These are phyloP conservation scores for Gynandropsis gynandra DNA, from an alignment of 345 rosid genomes.

Conservation along the genomic window DNA sequence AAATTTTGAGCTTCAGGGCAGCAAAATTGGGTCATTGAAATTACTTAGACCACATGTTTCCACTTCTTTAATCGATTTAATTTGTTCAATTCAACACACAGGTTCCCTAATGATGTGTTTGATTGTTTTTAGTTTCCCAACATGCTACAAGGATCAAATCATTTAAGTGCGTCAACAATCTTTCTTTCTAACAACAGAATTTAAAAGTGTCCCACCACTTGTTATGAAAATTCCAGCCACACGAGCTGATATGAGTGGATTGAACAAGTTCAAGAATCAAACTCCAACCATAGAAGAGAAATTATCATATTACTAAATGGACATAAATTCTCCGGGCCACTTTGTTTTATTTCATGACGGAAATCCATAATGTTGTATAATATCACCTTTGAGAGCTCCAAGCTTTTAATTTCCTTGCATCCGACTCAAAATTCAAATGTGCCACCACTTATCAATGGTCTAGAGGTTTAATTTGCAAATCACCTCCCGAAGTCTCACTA, in stretches of 20 bases:
- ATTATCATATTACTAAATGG: conserved; percentile 17
- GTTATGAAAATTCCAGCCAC: conserved; percentile 35
- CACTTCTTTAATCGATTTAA: no score
- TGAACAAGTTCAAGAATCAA: conserved; percentile 27
- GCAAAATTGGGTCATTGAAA: background rate
- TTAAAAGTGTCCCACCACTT: conserved; percentile 24
- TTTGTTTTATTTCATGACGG: conserved; percentile 6
- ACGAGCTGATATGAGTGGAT: conserved; percentile 16
- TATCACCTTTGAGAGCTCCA: background rate
- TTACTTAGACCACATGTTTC: background rate
- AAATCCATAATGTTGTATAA: background rate
- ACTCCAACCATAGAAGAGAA: conserved; percentile 15
- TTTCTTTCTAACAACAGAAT: background rate
- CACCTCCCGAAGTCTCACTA: conserved; percentile 17
- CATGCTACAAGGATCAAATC: background rate
- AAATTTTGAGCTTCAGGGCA: no score
- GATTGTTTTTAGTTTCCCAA: conserved; percentile 40
- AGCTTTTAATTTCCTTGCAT: conserved; percentile 8
- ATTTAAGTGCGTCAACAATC: background rate
- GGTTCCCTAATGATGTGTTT: conserved; percentile 35
- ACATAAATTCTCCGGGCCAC: background rate
- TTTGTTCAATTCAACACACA: conserved; percentile 1
- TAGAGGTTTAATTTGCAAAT: conserved; percentile 26
- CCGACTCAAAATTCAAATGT: conserved; percentile 22
- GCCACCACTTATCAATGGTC: conserved; percentile 40